A percentile compares a stretch with the other conserved stretches of the same genome.
Evolutionary conservation across 306 rosid species (phyloP).

Genomic region (Cyamopsis tetragonoloba): DNA sequence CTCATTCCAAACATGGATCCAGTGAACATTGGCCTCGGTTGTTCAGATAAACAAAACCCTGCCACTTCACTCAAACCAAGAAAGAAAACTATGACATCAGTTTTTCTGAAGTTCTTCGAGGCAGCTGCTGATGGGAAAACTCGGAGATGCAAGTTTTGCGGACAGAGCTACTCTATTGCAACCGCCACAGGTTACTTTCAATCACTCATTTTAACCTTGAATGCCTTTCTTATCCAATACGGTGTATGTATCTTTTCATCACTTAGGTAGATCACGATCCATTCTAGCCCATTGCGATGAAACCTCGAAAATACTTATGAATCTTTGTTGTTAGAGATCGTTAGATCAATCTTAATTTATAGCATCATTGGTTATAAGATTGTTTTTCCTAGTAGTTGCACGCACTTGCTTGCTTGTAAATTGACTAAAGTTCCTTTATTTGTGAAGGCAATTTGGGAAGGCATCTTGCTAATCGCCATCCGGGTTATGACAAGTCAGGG

Average conservation of each 20-base stretch:
- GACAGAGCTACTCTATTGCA: slow-evolving; percentile 87
- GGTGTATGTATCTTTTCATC: not conserved
- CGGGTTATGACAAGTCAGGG: slow-evolving; percentile 82
- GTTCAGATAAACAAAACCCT: slow-evolving; percentile 66
- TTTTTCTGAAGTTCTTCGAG: slow-evolving; percentile 89
- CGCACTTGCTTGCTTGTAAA: slow-evolving; percentile 4
- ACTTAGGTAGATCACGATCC: not conserved
- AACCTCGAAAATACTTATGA: not conserved
- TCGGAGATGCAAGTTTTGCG: slow-evolving; percentile 93
- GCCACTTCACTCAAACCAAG: slow-evolving; percentile 58
- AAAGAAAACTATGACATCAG: slow-evolving; percentile 97
- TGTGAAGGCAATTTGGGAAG: slow-evolving; percentile 84
- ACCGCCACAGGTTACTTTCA: slow-evolving; percentile 79
- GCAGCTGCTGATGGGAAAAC: slow-evolving; percentile 83
- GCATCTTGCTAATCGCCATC: slow-evolving; percentile 94
- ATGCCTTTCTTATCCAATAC: not conserved
- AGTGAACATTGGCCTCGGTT: slow-evolving; percentile 54
- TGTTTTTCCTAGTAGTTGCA: not conserved
- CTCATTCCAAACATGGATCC: slow-evolving; percentile 59
- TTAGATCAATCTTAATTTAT: not conserved
- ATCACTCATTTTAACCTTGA: not conserved
- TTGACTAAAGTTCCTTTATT: slow-evolving; percentile 24
- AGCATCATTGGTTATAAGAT: not conserved
- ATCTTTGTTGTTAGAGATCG: slow-evolving; percentile 4
- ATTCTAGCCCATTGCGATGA: not conserved